Base-by-base conservation (phyloP, 768 basidiomycete genomes). In the Postia placenta region DNA sequence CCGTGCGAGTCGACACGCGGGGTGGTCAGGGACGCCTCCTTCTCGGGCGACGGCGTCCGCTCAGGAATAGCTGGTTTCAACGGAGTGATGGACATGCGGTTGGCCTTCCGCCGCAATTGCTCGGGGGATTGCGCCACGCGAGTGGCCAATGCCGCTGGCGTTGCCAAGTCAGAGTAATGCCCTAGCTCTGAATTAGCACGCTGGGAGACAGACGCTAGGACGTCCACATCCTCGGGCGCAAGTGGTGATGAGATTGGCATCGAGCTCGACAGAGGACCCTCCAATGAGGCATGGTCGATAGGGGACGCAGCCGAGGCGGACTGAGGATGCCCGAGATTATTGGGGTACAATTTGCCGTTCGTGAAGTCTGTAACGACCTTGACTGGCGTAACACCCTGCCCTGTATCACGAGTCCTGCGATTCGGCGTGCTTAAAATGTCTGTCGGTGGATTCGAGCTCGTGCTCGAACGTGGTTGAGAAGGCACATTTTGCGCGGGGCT, bases 131-230 rank as follows among this genome's bases (percentile, higher is more conserved):
- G 60, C 64, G 19, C 70, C 68, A 38, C 51, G 42, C 41, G 51
- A 54, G 14, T 52, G 39, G 4, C 45, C 14, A 27, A 23, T 25
- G 14, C 60, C 56, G 47, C 68, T 60, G 59, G 67, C 56, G 59
- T 64, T 37, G 78, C 75, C 45, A 68, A 69, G 65, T 90, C 89
- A 37, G 81, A 60, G 64, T 92, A 91, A 60, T 91, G 83, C 3
- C 89, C 89, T 38, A 89, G 71, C 63, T 89, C 89, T 23, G 90
- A 92, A 62, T 83, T 88, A 5, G 88, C 79, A 42, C 87, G 80
- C 52, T 75, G 77, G 19, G 65, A 64, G 48, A 72, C 49, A 11
- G 67, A 45, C 20, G 64, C 62, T 9, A 62, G 64, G 14, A 57
- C 53, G 22, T 65, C 66, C 24, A 59, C 47, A 11, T 64, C 64